These are phyloP conservation scores for Celoporthe dispersa DNA, from an alignment of 2,329 filamentous ascomycete genomes.

Conservation along the genomic window DNA sequence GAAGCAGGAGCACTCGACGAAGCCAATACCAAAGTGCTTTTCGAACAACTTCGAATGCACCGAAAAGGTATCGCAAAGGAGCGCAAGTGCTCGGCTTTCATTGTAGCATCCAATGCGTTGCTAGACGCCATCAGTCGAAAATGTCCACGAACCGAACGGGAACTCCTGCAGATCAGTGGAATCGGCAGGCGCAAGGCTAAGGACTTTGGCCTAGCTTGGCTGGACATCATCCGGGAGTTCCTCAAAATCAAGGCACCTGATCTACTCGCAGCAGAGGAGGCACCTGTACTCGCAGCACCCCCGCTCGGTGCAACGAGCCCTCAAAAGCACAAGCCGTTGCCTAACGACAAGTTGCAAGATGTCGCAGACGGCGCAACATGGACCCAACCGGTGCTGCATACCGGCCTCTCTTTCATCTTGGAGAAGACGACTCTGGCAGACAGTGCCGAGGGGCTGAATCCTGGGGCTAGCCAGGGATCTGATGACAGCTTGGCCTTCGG, in stretches of 20 bases:
- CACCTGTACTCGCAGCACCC: background rate
- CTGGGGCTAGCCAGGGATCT: background rate
- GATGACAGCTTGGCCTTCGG: constrained; percentile 18
- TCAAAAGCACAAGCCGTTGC: background rate
- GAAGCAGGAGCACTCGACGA: background rate
- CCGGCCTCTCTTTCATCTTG: constrained; percentile 14
- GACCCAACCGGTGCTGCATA: constrained; percentile 8
- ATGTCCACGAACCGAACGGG: constrained; percentile 13
- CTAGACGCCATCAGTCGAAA: constrained; percentile 14
- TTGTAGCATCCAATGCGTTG: constrained; percentile 15
- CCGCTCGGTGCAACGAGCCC: background rate
- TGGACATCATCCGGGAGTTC: constrained; percentile 15
- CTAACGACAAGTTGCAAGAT: background rate
- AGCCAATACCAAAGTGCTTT: constrained; percentile 10
- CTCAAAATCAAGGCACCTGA: background rate
- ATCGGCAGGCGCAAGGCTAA: constrained; percentile 15
- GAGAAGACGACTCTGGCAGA: constrained; percentile 5
- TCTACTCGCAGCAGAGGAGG: background rate
- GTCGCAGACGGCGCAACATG: background rate
- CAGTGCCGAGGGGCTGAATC: background rate
- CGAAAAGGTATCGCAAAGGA: constrained; percentile 14
- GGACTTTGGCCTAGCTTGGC: constrained; percentile 20
- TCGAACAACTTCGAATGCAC: constrained; percentile 13
- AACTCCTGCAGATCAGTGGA: constrained; percentile 15
- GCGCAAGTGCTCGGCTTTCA: constrained; percentile 15